Percentiles rank a stretch among this genome's conserved stretches.
These are phyloP conservation scores for Cytospora piceae DNA, from an alignment of 2,329 filamentous ascomycete genomes.

Conservation along the genomic window DNA sequence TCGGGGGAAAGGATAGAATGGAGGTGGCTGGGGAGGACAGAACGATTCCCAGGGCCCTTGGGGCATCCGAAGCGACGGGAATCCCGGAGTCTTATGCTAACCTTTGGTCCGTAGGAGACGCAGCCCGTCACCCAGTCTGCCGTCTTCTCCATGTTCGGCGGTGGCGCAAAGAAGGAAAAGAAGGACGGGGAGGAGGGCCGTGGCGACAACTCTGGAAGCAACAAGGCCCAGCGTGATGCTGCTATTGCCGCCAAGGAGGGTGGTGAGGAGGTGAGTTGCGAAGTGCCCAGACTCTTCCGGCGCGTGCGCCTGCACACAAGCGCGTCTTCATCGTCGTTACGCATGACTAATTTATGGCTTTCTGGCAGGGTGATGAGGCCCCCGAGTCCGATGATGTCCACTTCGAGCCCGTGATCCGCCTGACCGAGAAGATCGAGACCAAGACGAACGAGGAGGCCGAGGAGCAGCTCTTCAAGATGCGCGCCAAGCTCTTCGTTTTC, in stretches of 20 bases:
- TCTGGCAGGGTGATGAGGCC: constrained; percentile 69
- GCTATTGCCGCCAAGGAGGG: constrained; percentile 63
- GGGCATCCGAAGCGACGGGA: background rate
- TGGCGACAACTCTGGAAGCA: constrained; percentile 85
- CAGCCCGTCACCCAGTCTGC: constrained; percentile 60
- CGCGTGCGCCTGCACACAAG: background rate
- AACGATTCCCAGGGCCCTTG: background rate
- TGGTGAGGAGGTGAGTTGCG: constrained; percentile 55
- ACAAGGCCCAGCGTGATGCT: constrained; percentile 74
- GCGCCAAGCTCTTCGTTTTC: constrained; percentile 99
- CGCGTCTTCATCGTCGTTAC: background rate
- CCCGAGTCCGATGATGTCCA: constrained; percentile 91
- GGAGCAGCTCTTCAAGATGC: constrained; percentile 99
- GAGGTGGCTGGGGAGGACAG: background rate
- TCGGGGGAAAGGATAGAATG: background rate
- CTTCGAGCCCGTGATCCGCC: constrained; percentile 94
- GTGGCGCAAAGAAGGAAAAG: constrained; percentile 95
- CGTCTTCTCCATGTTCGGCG: constrained; percentile 99
- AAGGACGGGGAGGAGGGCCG: constrained; percentile 81
- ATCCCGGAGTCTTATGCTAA: constrained; percentile 4
- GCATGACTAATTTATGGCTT: constrained; percentile 21
- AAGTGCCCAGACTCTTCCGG: background rate
- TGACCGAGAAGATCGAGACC: constrained; percentile 95
- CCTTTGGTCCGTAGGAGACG: constrained; percentile 13
- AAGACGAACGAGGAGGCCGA: constrained; percentile 99